Base-by-base conservation (phyloP, 129 eudicot genomes). In the Logfia minima region DNA sequence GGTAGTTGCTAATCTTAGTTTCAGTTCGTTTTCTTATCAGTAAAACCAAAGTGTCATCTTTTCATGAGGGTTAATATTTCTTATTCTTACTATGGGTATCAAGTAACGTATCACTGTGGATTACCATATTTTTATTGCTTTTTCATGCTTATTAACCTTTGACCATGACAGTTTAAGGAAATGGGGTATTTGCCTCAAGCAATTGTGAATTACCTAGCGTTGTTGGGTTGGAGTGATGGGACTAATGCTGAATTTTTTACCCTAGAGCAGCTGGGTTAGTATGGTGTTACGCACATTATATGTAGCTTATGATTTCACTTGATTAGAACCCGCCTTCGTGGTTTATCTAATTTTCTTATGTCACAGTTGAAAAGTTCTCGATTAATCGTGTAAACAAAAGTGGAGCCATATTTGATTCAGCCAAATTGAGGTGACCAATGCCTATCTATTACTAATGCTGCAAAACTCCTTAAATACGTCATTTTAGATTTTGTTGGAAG, bases 211-310 rank as follows among this genome's bases (percentile, higher is more conserved):
- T 94, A 94, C 77, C 85, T 94, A 60, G 96, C 97, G 23, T 82
- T 94, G 75, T 80, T 94, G 84, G 98, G 98, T 56, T 94, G 98
- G 98, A 91, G 98, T 79, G 98, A 94, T 85, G 97, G 98, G 78
- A 94, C 97, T 81, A 92, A 87, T 43, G 89, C 77, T 78, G 98
- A 94, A 77, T 94, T 91, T 86, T 94, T 87, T 82, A 86, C 92
- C 81, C 87, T 94, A 55, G 92, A 94, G 59, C 85, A 91, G 66
- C 91, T 94, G 78, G 98, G 98, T 94, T 77, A 77, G 92, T 84
- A 39, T 73, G 11, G 24, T 51, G 24, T 35, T 65, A 66, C 76
- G 68, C 55, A 37, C 51, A 77, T 81, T 24, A 8, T 48, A 29
- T 82, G 64, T 68, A 56, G 69, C 71, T 84, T 65, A 77, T 74